Conservation (phyloP, 2,329 filamentous ascomycete species). For the Xylariaceae sp. region DNA sequence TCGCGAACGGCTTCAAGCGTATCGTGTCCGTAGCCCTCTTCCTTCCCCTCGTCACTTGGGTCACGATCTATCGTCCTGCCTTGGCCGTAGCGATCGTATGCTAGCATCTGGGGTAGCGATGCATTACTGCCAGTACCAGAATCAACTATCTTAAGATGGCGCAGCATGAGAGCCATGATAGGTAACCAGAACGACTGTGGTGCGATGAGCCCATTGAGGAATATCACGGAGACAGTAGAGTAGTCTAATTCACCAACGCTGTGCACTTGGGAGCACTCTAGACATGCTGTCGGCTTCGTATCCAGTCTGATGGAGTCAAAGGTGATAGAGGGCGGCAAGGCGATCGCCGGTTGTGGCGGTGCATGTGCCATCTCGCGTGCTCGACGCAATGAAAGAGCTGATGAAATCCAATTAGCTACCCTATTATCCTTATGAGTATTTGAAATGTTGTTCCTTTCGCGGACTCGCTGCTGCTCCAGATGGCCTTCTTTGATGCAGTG, state of each 20-base stretch:
- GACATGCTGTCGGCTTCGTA: constrained; percentile 32
- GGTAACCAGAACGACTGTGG: constrained; percentile 37
- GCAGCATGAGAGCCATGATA: constrained; percentile 31
- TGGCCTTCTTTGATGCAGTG: too few relatives aligned
- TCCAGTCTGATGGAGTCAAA: constrained; percentile 28
- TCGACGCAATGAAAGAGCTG: background rate
- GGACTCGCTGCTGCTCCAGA: too few relatives aligned
- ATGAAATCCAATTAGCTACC: background rate
- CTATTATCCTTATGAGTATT: too few relatives aligned
- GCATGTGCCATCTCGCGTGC: constrained; percentile 21
- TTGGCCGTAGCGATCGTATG: constrained; percentile 66
- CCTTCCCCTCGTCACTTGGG: constrained; percentile 52
- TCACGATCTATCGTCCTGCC: constrained; percentile 52
- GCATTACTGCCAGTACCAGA: constrained; percentile 6
- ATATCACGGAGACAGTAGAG: constrained; percentile 34
- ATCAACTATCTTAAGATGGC: constrained; percentile 14
- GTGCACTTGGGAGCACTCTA: constrained; percentile 30
- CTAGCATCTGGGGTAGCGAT: constrained; percentile 49
- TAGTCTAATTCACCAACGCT: constrained; percentile 17
- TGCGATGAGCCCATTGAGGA: constrained; percentile 40
- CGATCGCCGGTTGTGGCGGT: constrained; percentile 28
- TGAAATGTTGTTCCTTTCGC: too few relatives aligned
- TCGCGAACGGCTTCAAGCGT: constrained; percentile 51
- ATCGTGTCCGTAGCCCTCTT: constrained; percentile 58
- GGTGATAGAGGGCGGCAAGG: constrained; percentile 29